Evolutionary conservation across 192 early-diverging fungal genomes (phyloP).

Genomic region (Globomyces pollinis-pini): DNA sequence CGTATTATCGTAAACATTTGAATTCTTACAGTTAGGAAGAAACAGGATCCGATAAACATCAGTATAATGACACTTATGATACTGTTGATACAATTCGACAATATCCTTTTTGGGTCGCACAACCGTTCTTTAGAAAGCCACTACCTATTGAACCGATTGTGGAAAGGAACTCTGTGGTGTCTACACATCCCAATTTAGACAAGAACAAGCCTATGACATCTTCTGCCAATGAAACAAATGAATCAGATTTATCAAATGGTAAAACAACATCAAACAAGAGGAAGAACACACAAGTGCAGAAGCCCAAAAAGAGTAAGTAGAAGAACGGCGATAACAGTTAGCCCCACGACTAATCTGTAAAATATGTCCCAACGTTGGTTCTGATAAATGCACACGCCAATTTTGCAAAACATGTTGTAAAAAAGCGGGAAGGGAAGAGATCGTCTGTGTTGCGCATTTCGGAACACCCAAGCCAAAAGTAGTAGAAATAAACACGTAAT

Average conservation of each 20-base stretch:
- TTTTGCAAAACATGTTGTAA: conserved; percentile 34
- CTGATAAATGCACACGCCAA: conserved; percentile 21
- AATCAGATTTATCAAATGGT: too few species aligned
- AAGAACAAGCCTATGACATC: too few species aligned
- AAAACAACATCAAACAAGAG: neutral
- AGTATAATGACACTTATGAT: conserved; percentile 25
- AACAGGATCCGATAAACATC: too few species aligned
- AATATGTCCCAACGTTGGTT: conserved; percentile 26
- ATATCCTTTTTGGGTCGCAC: conserved; percentile 60
- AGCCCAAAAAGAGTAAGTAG: conserved; percentile 10
- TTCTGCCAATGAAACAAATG: too few species aligned
- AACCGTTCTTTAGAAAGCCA: conserved; percentile 54
- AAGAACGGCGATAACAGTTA: neutral
- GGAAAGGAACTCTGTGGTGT: conserved; percentile 4
- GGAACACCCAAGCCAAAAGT: too few species aligned
- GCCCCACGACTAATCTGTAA: conserved; percentile 11
- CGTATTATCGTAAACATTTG: conserved; percentile 31
- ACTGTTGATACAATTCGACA: conserved; percentile 47
- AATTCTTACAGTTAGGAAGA: too few species aligned
- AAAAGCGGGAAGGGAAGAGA: neutral
- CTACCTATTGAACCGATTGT: conserved; percentile 8
- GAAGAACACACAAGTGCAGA: neutral
- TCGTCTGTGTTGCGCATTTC: too few species aligned
- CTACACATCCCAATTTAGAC: too few species aligned
- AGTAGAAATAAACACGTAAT: too few species aligned